phyloP scores from a whole-genome alignment of 208 protist species.

The Trypanosoma mega region DNA sequence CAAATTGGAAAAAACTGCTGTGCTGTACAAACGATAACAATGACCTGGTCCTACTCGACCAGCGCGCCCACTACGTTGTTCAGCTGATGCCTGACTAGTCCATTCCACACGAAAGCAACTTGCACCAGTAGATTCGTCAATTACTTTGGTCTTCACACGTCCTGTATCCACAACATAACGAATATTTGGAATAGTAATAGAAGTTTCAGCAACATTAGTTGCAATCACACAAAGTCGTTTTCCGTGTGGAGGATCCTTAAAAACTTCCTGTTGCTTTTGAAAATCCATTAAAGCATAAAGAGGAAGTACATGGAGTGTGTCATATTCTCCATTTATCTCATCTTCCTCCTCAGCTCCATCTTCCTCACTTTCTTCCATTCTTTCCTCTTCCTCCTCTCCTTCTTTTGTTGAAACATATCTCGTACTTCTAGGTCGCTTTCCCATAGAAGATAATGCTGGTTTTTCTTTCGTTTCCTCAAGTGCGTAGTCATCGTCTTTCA shows the following conservation, averaged over 20 bases:
- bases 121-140: slow-evolving; percentile 96
- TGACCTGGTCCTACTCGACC: slow-evolving; percentile 95
- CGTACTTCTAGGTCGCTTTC: slow-evolving; percentile 31
- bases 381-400: slow-evolving; percentile 29
- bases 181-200: slow-evolving; percentile 99
- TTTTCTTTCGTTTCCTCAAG: slow-evolving; percentile 43
- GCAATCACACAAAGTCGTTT: slow-evolving; percentile 97
- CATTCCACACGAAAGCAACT: slow-evolving; percentile 96
- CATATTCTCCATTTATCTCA: slow-evolving; percentile 84
- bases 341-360: slow-evolving; percentile 47
- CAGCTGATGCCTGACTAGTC: slow-evolving; percentile 96
- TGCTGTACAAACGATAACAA: slow-evolving; percentile 98
- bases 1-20: slow-evolving; percentile 95
- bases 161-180: slow-evolving; percentile 98
- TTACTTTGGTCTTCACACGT: slow-evolving; percentile 95
- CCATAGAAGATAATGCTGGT: background rate
- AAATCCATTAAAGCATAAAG: slow-evolving; percentile 97
- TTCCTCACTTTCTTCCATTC: slow-evolving; percentile 19
- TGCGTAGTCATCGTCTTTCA: slow-evolving; percentile 48
- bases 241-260: slow-evolving; percentile 82
- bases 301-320: slow-evolving; percentile 96
- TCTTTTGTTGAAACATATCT: too few species aligned
- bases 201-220: slow-evolving; percentile 99
- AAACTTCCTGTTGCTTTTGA: slow-evolving; percentile 94
- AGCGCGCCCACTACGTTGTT: slow-evolving; percentile 96